Evolutionary conservation across 2,329 filamentous ascomycete genomes (phyloP).

Genomic region (Rugonectria rugulosa): DNA sequence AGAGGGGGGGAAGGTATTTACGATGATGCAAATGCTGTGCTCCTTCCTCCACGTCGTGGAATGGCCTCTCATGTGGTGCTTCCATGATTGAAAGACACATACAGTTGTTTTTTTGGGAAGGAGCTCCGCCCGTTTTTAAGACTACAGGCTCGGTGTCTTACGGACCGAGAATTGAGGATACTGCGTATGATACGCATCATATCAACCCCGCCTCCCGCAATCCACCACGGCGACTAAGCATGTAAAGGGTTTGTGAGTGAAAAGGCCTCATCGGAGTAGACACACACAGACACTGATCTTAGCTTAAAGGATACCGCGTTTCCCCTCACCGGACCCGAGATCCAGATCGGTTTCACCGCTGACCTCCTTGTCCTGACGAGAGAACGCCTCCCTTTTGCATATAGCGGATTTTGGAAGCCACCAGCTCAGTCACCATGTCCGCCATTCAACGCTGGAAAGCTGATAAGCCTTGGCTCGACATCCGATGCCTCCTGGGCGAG

Average conservation of each 20-base stretch:
- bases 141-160: conserved; percentile 8
- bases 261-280: too few species aligned
- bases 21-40: too few species aligned
- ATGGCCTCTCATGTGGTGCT: neutral
- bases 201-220: conserved; percentile 15
- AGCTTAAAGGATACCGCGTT: too few species aligned
- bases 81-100: neutral
- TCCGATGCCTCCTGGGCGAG: conserved; percentile 74
- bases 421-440: conserved; percentile 47
- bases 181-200: neutral
- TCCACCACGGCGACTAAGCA: too few species aligned
- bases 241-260: too few species aligned
- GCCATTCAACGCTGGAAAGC: conserved; percentile 59
- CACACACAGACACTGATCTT: too few species aligned
- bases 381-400: conserved; percentile 4
- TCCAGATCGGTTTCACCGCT: too few species aligned
- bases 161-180: conserved; percentile 12
- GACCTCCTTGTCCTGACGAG: too few species aligned
- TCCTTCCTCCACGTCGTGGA: too few species aligned
- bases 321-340: too few species aligned
- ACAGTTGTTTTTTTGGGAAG: too few species aligned
- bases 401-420: neutral
- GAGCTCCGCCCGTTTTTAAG: conserved; percentile 7
- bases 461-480: conserved; percentile 62
- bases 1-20: too few species aligned